Percentiles rank a stretch among this genome's conserved stretches.
phyloP scores from a whole-genome alignment of 73 alveolate species.

The Blepharisma stoltei region DNA sequence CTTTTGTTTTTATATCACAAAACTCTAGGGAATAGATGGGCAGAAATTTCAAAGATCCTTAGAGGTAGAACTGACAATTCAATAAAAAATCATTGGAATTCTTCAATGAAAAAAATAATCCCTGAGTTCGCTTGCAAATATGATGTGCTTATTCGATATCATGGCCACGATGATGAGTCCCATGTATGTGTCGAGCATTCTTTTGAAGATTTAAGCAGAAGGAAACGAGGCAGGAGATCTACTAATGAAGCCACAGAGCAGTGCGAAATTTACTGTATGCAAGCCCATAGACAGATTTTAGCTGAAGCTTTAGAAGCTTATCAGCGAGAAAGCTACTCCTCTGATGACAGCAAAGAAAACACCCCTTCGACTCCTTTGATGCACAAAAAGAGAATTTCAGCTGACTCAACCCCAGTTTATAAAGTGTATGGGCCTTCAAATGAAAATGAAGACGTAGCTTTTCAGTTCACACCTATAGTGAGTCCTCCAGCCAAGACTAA shows the following conservation, averaged over 20 bases:
- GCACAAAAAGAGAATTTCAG: not conserved
- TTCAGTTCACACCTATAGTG: not conserved
- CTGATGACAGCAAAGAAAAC: slow-evolving; percentile 4
- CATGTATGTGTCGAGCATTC: not conserved
- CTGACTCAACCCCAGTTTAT: not conserved
- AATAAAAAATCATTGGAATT: slow-evolving; percentile 35
- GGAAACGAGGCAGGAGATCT: slow-evolving; percentile 27
- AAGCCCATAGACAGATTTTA: not conserved
- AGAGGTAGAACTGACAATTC: slow-evolving; percentile 90
- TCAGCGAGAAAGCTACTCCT: not conserved
- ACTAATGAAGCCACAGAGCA: slow-evolving; percentile 23
- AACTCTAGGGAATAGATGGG: slow-evolving; percentile 89
- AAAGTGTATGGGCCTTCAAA: too few species aligned
- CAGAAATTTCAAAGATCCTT: slow-evolving; percentile 86
- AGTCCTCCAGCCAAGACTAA: not conserved
- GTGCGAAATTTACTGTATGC: not conserved
- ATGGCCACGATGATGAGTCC: slow-evolving; percentile 8
- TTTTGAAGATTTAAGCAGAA: slow-evolving; percentile 1
- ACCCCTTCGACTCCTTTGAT: not conserved
- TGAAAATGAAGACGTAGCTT: not conserved
- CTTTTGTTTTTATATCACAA: slow-evolving; percentile 87
- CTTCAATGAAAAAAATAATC: slow-evolving; percentile 30
- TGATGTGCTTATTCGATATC: not conserved
- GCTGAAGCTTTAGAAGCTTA: slow-evolving; percentile 16
- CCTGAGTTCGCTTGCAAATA: slow-evolving; percentile 8